phyloP scores from a whole-genome alignment of 2,329 filamentous ascomycete species.

The Fusarium poae region DNA sequence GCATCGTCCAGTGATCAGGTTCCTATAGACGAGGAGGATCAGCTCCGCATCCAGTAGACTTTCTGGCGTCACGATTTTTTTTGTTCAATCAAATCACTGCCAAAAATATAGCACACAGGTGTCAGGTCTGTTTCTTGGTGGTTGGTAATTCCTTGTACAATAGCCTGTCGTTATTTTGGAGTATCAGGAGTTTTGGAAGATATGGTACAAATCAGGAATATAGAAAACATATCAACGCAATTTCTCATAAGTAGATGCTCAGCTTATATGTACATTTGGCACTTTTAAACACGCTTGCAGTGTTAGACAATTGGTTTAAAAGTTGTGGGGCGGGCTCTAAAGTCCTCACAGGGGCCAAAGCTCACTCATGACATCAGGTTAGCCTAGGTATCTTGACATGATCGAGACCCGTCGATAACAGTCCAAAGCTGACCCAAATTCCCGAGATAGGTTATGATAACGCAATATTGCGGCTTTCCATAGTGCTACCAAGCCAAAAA shows the following conservation, averaged over 20 bases:
- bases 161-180: conserved; percentile 6
- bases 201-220: conserved; percentile 21
- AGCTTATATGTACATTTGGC: neutral
- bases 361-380: conserved; percentile 45
- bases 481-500: too few species aligned
- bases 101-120: neutral
- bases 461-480: neutral
- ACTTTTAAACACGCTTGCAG: conserved; percentile 1
- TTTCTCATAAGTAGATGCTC: neutral
- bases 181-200: conserved; percentile 11
- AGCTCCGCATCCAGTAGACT: conserved; percentile 46
- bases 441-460: neutral
- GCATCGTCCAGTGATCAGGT: conserved; percentile 27
- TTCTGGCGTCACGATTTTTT: neutral
- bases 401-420: conserved; percentile 8
- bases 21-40: conserved; percentile 49
- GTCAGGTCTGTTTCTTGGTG: neutral
- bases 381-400: conserved; percentile 15
- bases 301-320: conserved; percentile 41
- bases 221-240: neutral
- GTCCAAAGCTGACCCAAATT: neutral
- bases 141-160: conserved; percentile 3
- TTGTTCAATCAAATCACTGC: neutral
- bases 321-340: conserved; percentile 31
- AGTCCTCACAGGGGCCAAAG: conserved; percentile 19